Evolutionary conservation across 371 early-diverging fungal species (phyloP).

Genomic region (Mucor irregularis): DNA sequence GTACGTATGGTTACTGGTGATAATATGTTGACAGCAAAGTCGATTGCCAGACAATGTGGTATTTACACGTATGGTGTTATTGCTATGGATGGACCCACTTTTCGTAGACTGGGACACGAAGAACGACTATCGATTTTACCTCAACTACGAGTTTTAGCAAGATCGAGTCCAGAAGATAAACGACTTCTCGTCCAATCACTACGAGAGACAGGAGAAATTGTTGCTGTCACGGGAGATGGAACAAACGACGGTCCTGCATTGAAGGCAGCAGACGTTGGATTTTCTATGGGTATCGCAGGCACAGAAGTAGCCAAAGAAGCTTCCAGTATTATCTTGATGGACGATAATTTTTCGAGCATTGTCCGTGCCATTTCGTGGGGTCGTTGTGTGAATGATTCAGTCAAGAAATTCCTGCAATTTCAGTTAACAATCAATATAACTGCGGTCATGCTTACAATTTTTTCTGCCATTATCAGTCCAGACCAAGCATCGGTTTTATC

Average conservation of each 20-base stretch:
- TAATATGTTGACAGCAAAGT: slow-evolving; percentile 71
- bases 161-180: slow-evolving; percentile 81
- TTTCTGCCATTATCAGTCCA: slow-evolving; percentile 56
- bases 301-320: slow-evolving; percentile 86
- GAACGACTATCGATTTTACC: slow-evolving; percentile 61
- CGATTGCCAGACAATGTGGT: slow-evolving; percentile 72
- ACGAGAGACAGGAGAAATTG: slow-evolving; percentile 64
- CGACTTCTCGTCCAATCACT: slow-evolving; percentile 66
- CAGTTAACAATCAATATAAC: slow-evolving; percentile 80
- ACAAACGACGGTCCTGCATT: slow-evolving; percentile 80
- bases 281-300: slow-evolving; percentile 82
- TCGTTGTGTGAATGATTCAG: slow-evolving; percentile 76
- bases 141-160: slow-evolving; percentile 68
- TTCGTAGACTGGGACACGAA: slow-evolving; percentile 54
- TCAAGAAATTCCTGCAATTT: slow-evolving; percentile 81
- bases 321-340: slow-evolving; percentile 76
- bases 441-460: slow-evolving; percentile 66
- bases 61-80: slow-evolving; percentile 62
- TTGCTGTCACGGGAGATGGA: slow-evolving; percentile 87
- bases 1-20: slow-evolving; percentile 91
- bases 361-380: slow-evolving; percentile 81
- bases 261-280: slow-evolving; percentile 80
- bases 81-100: slow-evolving; percentile 70
- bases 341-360: slow-evolving; percentile 80
- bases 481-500: slow-evolving; percentile 58